Evolutionary conservation across 108 stramenopile genomes (phyloP).

Genomic region (Schizochytrium sp.): DNA sequence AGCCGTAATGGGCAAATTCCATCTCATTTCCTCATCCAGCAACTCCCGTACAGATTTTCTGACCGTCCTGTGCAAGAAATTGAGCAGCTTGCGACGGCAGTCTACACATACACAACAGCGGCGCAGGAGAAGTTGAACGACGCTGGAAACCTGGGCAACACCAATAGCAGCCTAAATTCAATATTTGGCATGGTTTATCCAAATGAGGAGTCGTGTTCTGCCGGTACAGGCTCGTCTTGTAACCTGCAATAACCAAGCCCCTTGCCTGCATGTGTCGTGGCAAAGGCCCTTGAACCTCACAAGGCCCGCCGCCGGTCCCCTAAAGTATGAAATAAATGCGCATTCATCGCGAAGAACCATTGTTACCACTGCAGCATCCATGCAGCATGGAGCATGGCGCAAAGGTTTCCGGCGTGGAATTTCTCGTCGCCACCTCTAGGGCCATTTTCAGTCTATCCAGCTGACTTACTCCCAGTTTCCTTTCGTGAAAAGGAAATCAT

Average conservation of each 20-base stretch:
- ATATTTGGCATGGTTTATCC: background rate
- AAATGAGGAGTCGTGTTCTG: background rate
- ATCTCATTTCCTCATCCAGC: background rate
- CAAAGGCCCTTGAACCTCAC: too few species aligned
- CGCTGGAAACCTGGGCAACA: background rate
- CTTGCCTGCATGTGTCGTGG: too few species aligned
- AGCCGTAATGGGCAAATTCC: constrained; percentile 9
- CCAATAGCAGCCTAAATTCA: background rate
- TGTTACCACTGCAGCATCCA: too few species aligned
- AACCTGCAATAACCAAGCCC: background rate
- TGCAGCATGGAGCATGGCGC: too few species aligned
- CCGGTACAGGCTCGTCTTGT: background rate
- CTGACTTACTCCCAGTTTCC: too few species aligned
- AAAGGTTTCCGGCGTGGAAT: too few species aligned
- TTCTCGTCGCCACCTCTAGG: too few species aligned
- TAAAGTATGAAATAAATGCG: too few species aligned
- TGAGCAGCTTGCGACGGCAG: constrained; percentile 11
- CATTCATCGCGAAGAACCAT: too few species aligned
- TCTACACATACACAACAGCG: constrained; percentile 24
- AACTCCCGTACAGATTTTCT: constrained; percentile 30
- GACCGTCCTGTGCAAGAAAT: background rate
- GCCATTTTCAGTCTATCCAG: too few species aligned
- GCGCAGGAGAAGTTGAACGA: background rate
- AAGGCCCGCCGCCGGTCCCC: too few species aligned
- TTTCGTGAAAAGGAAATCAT: too few species aligned